Percentiles rank a stretch among this genome's conserved stretches.
Evolutionary conservation across 2,329 filamentous ascomycete species (phyloP).

Genomic region (Trichoderma atroviride): DNA sequence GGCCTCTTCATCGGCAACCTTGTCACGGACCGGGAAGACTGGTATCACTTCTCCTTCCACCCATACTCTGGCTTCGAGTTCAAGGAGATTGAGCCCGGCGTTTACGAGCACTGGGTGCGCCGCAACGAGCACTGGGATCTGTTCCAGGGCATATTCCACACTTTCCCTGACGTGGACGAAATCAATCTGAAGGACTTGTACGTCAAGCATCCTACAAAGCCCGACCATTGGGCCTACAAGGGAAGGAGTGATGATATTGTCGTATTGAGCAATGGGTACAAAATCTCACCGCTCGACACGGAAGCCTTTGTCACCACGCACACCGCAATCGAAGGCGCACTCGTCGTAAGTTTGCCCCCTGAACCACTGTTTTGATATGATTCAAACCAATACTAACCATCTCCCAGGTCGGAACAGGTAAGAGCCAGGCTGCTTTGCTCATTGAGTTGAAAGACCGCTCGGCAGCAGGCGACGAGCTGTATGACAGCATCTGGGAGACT

Average conservation of each 20-base stretch:
- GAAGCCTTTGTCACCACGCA: constrained; percentile 36
- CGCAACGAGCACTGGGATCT: constrained; percentile 37
- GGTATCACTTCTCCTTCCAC: constrained; percentile 41
- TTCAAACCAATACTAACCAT: neutral
- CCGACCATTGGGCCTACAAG: constrained; percentile 37
- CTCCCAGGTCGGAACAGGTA: constrained; percentile 32
- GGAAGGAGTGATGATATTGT: constrained; percentile 39
- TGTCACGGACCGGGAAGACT: constrained; percentile 34
- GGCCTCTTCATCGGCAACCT: constrained; percentile 42
- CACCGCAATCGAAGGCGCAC: constrained; percentile 34
- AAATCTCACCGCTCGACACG: constrained; percentile 38
- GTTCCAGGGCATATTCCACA: constrained; percentile 42
- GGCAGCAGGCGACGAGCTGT: constrained; percentile 32
- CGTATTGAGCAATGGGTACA: constrained; percentile 39
- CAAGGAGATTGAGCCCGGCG: constrained; percentile 36
- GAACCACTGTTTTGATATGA: neutral
- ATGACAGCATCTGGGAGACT: constrained; percentile 49
- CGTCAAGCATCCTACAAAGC: constrained; percentile 34
- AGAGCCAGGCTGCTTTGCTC: constrained; percentile 35
- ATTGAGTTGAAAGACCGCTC: constrained; percentile 35
- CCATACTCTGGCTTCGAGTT: constrained; percentile 42
- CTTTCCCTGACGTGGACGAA: constrained; percentile 35
- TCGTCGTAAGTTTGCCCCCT: constrained; percentile 25
- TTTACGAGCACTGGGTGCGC: constrained; percentile 40
- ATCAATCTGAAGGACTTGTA: constrained; percentile 40